phyloP scores from a whole-genome alignment of 1,139 yeast genomes.

The Zygoascus meyerae region DNA sequence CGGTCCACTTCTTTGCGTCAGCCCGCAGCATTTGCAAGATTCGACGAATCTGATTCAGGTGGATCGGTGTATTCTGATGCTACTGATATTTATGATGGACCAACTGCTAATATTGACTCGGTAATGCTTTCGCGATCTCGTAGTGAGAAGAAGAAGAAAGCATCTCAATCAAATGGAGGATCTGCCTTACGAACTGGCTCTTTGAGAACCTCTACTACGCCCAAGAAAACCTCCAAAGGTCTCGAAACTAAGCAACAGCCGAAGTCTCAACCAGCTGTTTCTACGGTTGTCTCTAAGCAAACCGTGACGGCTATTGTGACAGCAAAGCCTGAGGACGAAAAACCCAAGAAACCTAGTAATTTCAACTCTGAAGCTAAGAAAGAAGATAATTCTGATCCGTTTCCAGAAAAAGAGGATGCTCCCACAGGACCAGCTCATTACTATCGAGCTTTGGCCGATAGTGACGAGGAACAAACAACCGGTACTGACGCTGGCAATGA shows the following conservation, averaged over 20 bases:
- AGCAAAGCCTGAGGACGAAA: no score
- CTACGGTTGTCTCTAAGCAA: no score
- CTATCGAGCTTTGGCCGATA: conserved; percentile 10
- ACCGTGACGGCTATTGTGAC: no score
- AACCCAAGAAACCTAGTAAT: background rate
- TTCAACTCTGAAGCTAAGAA: no score
- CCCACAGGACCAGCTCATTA: conserved; percentile 5
- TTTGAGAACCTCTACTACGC: no score
- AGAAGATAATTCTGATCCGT: no score
- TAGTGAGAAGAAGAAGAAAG: conserved; percentile 4
- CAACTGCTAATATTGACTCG: background rate
- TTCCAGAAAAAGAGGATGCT: background rate
- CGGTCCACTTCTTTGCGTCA: background rate
- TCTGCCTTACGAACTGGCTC: no score
- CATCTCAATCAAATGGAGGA: background rate
- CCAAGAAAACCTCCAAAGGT: no score
- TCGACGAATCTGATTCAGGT: conserved; percentile 24
- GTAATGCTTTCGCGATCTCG: conserved; percentile 6
- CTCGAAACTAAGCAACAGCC: no score
- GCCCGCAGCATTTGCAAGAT: background rate
- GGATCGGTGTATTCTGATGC: conserved; percentile 28
- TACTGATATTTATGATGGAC: conserved; percentile 17
- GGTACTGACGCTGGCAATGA: background rate
- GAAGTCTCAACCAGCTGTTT: no score
- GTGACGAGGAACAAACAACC: conserved; percentile 7